Evolutionary conservation across 352 stramenopile genomes (phyloP).

Genomic region (Globisporangium solare): DNA sequence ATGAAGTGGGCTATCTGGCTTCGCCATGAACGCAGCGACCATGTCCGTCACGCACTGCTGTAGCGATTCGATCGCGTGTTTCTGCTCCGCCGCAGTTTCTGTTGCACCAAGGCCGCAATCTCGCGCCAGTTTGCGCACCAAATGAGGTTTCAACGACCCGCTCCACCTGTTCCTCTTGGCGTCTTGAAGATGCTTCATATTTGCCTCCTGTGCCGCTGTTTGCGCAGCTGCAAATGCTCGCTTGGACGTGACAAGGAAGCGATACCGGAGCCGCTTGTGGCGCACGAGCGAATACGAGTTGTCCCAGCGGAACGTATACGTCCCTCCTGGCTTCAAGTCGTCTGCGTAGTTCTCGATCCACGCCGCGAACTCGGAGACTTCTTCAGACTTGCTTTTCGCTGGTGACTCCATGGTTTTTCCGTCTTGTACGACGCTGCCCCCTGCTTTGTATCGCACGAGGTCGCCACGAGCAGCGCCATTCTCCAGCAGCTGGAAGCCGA

Average conservation of each 20-base stretch:
- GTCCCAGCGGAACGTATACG: conserved; percentile 66
- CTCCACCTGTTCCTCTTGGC: conserved; percentile 16
- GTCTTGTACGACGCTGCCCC: conserved; percentile 3
- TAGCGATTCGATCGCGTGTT: conserved; percentile 22
- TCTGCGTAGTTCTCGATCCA: conserved; percentile 35
- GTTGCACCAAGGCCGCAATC: conserved; percentile 23
- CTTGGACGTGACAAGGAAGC: conserved; percentile 39
- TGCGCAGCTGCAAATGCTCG: conserved; percentile 39
- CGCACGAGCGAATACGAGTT: conserved; percentile 76
- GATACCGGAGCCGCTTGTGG: conserved; percentile 60
- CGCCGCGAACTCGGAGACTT: neutral
- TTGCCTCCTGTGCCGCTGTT: conserved; percentile 40
- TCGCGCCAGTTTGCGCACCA: conserved; percentile 28
- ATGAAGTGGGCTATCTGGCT: conserved; percentile 66
- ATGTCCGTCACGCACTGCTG: conserved; percentile 55
- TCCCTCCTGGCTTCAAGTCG: conserved; percentile 20
- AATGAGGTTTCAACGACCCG: conserved; percentile 26
- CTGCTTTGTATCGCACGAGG: conserved; percentile 33
- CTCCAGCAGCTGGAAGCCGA: conserved; percentile 56
- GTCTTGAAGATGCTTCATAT: conserved; percentile 15
- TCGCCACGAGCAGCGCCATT: conserved; percentile 31
- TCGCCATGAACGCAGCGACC: conserved; percentile 63
- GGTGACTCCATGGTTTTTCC: neutral
- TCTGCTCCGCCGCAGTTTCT: conserved; percentile 26
- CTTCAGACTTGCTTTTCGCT: neutral